Conservation (phyloP, 176 grass and related monocot species). For the Carex pumila region DNA sequence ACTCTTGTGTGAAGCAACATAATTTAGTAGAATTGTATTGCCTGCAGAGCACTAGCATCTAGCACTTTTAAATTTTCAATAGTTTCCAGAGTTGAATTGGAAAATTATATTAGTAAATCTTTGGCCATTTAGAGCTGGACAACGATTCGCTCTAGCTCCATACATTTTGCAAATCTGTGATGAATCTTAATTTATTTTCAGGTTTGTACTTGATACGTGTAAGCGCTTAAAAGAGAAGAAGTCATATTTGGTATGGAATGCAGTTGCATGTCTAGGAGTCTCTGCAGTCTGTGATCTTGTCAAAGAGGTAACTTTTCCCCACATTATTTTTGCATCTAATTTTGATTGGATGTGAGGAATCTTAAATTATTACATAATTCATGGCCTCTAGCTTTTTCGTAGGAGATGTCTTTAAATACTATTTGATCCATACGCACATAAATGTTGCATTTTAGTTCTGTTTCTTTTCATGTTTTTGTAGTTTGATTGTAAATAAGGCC, state of each 20-base stretch:
- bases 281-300: conserved; percentile 77
- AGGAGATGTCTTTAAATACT: background rate
- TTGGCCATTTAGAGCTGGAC: background rate
- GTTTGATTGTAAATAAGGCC: background rate
- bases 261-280: conserved; percentile 81
- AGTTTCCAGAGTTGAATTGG: background rate
- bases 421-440: background rate
- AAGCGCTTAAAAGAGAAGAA: conserved; percentile 80
- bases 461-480: background rate
- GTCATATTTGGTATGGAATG: conserved; percentile 85
- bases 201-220: conserved; percentile 86
- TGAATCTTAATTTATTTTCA: conserved; percentile 16
- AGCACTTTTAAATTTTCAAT: background rate
- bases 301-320: conserved; percentile 50
- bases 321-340: background rate
- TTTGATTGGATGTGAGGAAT: background rate
- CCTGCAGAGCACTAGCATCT: background rate
- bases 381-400: background rate
- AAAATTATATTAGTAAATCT: background rate
- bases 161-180: background rate
- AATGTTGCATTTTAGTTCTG: background rate
- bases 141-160: background rate
- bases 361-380: background rate
- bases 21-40: background rate
- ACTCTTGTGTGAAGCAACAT: background rate